Evolutionary conservation across 2,329 filamentous ascomycete genomes (phyloP).

Genomic region (Zalaria sp.): DNA sequence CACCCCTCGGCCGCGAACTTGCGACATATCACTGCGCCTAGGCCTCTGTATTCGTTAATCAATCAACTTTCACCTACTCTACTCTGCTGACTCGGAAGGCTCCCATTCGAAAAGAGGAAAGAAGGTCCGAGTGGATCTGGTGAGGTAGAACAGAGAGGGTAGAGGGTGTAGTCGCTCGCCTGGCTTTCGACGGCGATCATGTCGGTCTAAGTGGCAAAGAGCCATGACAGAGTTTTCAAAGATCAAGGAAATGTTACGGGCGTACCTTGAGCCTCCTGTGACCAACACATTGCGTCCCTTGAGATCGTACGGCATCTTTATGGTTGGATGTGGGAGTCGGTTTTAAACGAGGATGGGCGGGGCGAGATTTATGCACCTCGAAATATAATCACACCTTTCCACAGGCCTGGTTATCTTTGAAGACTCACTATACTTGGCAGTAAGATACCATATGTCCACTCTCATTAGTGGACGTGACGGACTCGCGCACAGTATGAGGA

Average conservation of each 20-base stretch:
- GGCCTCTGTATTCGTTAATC: constrained; percentile 35
- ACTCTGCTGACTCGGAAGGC: constrained; percentile 12
- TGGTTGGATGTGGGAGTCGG: too few relatives aligned
- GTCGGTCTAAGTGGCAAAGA: constrained; percentile 4
- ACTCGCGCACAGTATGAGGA: too few relatives aligned
- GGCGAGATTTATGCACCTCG: too few relatives aligned
- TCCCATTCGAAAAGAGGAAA: background rate
- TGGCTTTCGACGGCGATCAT: background rate
- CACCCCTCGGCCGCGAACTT: constrained; percentile 55
- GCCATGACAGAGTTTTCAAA: background rate
- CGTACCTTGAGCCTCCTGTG: constrained; percentile 49
- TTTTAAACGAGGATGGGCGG: too few relatives aligned
- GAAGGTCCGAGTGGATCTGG: background rate
- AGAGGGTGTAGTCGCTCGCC: background rate
- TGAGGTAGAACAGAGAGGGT: background rate
- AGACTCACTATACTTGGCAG: too few relatives aligned
- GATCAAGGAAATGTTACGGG: background rate
- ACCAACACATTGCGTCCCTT: constrained; percentile 26
- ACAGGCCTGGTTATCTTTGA: too few relatives aligned
- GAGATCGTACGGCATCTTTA: background rate
- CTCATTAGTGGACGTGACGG: too few relatives aligned
- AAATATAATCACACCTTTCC: too few relatives aligned
- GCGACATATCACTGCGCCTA: constrained; percentile 54
- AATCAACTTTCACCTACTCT: too few relatives aligned
- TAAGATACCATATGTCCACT: too few relatives aligned